These are phyloP conservation scores for Cutaneotrichosporon cavernicola DNA, from an alignment of 1,284 basidiomycete species.

Conservation along the genomic window DNA sequence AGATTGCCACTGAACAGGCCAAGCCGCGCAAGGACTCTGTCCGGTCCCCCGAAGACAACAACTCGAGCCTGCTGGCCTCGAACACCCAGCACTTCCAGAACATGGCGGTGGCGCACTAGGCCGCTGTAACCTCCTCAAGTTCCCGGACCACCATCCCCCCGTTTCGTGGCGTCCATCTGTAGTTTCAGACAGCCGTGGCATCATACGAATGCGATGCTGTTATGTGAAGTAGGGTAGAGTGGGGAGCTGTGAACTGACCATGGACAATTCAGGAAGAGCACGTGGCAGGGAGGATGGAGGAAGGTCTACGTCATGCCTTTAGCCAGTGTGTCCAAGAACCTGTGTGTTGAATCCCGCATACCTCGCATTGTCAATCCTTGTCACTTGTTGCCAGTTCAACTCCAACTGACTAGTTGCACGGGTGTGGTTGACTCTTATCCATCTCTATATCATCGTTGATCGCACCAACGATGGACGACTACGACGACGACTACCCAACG, in stretches of 20 bases:
- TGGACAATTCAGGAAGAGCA: too few relatives aligned
- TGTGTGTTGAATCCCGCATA: too few relatives aligned
- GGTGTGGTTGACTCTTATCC: not conserved
- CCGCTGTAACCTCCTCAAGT: not conserved
- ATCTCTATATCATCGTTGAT: not conserved
- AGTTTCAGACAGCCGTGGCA: constrained; percentile 9
- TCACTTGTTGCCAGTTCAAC: not conserved
- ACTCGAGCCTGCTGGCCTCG: constrained; percentile 11
- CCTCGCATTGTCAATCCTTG: too few relatives aligned
- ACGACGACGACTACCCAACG: not conserved
- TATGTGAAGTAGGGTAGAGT: constrained; percentile 6
- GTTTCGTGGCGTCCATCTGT: not conserved
- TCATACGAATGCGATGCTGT: constrained; percentile 7
- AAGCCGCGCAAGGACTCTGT: constrained; percentile 35
- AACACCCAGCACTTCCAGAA: constrained; percentile 25
- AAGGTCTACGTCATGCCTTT: too few relatives aligned
- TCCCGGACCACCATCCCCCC: not conserved
- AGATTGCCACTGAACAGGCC: constrained; percentile 34
- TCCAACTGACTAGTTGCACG: not conserved
- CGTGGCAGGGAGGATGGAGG: too few relatives aligned
- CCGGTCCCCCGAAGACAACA: constrained; percentile 21
- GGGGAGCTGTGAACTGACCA: not conserved
- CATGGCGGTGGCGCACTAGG: constrained; percentile 26
- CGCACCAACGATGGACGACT: not conserved
- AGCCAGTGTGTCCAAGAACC: too few relatives aligned